A percentile compares a stretch with the other conserved stretches of the same genome.
phyloP scores from a whole-genome alignment of 768 basidiomycete genomes.

The Russula lepida region DNA sequence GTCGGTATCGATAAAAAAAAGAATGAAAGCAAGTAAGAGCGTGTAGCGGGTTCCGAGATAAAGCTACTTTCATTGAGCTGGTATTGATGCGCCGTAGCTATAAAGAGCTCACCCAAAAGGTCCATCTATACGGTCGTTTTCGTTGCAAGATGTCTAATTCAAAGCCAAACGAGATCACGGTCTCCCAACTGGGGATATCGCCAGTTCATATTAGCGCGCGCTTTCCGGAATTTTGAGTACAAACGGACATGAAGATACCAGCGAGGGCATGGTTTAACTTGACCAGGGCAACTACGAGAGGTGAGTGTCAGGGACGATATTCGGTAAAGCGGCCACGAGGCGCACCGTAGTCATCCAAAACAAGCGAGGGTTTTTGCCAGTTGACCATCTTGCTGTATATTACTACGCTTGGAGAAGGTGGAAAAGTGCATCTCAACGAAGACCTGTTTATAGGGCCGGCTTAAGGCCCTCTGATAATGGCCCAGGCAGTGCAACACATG shows the following conservation, averaged over 20 bases:
- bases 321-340: background rate
- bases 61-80: background rate
- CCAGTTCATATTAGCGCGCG: background rate
- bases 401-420: background rate
- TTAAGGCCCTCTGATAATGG: background rate
- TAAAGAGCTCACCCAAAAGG: constrained; percentile 2
- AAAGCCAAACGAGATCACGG: background rate
- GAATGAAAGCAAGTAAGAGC: background rate
- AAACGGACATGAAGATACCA: constrained; percentile 2
- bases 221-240: background rate
- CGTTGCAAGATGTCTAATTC: constrained; percentile 4
- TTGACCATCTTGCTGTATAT: constrained; percentile 9
- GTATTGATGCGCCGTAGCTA: too few species aligned
- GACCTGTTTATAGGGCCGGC: background rate
- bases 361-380: background rate
- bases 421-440: background rate
- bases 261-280: background rate
- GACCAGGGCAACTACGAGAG: background rate
- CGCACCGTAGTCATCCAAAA: constrained; percentile 3
- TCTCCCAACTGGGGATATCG: background rate
- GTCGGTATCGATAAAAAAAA: background rate
- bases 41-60: constrained; percentile 12
- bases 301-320: background rate
- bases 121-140: constrained; percentile 9
- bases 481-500: background rate